Evolutionary conservation across 2,329 filamentous ascomycete species (phyloP), one percentile per base, ranked within the genome.

Genomic region (Epicoccum sorghinum): DNA sequence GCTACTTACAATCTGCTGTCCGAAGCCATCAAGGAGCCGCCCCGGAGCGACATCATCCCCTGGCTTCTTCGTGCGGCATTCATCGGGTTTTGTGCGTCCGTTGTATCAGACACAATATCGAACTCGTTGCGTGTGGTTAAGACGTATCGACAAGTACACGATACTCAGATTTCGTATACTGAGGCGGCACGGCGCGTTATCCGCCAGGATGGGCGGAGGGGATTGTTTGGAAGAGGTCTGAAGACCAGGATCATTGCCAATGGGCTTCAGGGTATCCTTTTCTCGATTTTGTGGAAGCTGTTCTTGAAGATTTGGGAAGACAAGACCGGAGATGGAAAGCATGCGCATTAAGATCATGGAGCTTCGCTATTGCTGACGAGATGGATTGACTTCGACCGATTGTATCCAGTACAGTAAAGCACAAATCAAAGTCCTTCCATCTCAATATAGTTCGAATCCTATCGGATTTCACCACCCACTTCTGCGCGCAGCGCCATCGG

Each of bases 221-320:
- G 65, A 2, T 35, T 70, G 0, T 69, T 70, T 43, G 67, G 67
- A 0, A 57, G 67, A 13, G 67, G 67, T 0, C 18, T 70, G 25
- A 70, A 69, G 52, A 70, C 67, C 1, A 59, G 67, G 12, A 69
- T 69, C 22, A 52, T 69, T n/a, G 67, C 67, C 2, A 70, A 70
- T 36, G 67, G 67, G 2, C 18, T 70, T n/a, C 67, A 70, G 25
- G 66, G 67, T 0, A 65, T 70, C 4, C 24, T 70, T 4, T 70
- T 70, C n/a, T 69, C 66, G 1, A 68, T 70, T 12, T 18, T 70
- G 27, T 70, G 67, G 67, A 70, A 70, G 32, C 14, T 68, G 3
- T 70, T 70, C 25, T 54, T 70, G 12, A 65, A 59, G 33, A 65
- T 70, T 4, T 68, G 62, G 62, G 64, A 65, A 18, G 61, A 65